These are phyloP conservation scores for Penicillium italicum DNA, from an alignment of 2,329 filamentous ascomycete genomes.

Conservation along the genomic window DNA sequence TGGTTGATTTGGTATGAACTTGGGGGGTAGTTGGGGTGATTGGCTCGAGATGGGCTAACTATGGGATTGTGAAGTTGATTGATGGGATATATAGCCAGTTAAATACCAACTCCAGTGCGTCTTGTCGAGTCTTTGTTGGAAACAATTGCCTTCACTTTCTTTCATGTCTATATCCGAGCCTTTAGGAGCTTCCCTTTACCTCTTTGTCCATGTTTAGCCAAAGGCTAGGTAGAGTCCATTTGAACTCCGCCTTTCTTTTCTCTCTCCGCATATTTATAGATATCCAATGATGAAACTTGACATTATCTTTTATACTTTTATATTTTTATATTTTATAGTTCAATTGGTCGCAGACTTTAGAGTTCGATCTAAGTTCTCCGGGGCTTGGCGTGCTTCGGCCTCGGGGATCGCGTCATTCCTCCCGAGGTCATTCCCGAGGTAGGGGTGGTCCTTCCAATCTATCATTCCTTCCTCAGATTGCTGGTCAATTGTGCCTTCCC, in stretches of 20 bases:
- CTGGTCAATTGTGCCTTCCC: slow-evolving; percentile 6
- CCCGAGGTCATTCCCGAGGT: not conserved
- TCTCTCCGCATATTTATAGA: not conserved
- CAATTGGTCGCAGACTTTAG: not conserved
- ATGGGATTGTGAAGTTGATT: not conserved
- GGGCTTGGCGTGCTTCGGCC: not conserved
- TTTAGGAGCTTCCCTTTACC: not conserved
- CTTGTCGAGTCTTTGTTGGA: not conserved
- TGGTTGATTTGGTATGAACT: not conserved
- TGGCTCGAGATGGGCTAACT: not conserved
- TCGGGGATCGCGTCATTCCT: not conserved
- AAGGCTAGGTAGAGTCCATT: not conserved
- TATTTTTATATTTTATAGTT: not conserved
- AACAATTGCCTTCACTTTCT: not conserved
- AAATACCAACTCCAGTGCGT: not conserved
- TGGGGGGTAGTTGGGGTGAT: not conserved
- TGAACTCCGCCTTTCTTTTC: not conserved
- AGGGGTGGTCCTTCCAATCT: not conserved
- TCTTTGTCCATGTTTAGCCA: not conserved
- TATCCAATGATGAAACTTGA: not conserved
- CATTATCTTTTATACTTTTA: not conserved
- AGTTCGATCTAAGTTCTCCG: not conserved
- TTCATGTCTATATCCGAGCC: not conserved
- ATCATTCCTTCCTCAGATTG: slow-evolving; percentile 4
- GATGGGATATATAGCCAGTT: not conserved